Evolutionary conservation across 2,329 filamentous ascomycete genomes (phyloP), one percentile per base, ranked within the genome.

Genomic region (Pseudogymnoascus sp.): DNA sequence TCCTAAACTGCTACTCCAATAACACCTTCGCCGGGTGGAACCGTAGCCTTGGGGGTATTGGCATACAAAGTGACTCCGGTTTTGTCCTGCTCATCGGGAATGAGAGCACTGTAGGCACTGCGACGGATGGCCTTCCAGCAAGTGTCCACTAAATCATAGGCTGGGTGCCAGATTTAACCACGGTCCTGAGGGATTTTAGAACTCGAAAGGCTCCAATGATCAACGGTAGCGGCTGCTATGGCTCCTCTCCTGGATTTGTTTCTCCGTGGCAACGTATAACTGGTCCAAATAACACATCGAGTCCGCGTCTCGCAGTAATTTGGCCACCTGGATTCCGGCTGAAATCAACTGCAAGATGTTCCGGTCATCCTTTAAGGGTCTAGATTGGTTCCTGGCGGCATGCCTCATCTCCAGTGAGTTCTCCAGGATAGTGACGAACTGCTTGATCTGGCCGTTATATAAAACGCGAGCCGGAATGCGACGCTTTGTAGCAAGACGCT

Each of bases 401-500:
- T 93, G 89, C 65, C 90, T 82, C 89, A 92, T 92, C 77, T 93
- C 90, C 69, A 95, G 78, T 57, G 89, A 92, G 74, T 94, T 95
- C 71, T 95, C 90, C 68, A 95, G 76, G 30, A 94, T 89, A 41
- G 90, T 94, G 66, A 94, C 88, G 74, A 95, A 86, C 74, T 94
- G 90, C 76, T 93, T 94, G 75, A 95, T 95, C 75, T 95, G 90
- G 63, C 89, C 89, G 72, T 94, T 90, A 78, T 93, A 94, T 43
- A 95, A 78, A 18, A 94, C 88, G 61, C 90, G 81, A 54, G 90
- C 89, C 5, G 90, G 90, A 67, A 95, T 93, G 64, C 90, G 85
- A 66, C 90, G 83, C 77, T 93, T 94, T 34, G 90, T 95, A 32
- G 90, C 90, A 62, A 95, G 81, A 58, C 90, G 82, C 76, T 94